Percentiles rank a stretch among this genome's conserved stretches.
Evolutionary conservation across 441 rosid genomes (phyloP).

Genomic region (Populus hybrid): DNA sequence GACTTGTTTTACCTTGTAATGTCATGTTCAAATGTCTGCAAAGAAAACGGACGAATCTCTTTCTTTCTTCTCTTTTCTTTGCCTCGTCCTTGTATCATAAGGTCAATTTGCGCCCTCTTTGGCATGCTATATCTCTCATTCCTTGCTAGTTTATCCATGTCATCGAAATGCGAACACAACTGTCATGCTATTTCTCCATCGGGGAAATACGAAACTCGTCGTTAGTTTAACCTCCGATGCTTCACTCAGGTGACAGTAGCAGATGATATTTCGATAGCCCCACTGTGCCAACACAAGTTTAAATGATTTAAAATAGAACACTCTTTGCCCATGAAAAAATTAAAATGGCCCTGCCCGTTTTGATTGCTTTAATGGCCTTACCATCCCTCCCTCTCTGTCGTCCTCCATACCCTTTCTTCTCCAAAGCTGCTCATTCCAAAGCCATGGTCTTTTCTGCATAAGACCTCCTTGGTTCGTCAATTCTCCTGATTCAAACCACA

Average conservation of each 20-base stretch:
- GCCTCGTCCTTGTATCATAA: neutral
- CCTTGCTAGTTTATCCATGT: neutral
- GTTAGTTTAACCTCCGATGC: neutral
- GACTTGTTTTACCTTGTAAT: neutral
- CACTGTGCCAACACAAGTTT: neutral
- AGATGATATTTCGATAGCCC: too few relatives aligned
- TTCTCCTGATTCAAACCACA: too few relatives aligned
- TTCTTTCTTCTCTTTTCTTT: neutral
- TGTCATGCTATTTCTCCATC: neutral
- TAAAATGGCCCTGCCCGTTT: too few relatives aligned
- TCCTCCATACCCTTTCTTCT: too few relatives aligned
- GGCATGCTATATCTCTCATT: neutral
- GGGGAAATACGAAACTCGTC: too few relatives aligned
- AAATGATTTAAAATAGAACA: neutral
- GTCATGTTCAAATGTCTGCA: neutral
- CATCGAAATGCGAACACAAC: neutral
- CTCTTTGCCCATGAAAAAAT: too few relatives aligned
- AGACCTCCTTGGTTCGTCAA: too few relatives aligned
- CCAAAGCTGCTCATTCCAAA: too few relatives aligned
- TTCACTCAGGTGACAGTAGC: neutral
- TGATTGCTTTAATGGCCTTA: too few relatives aligned
- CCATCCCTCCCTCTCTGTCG: too few relatives aligned
- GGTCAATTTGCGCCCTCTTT: neutral
- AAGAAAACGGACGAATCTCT: neutral
- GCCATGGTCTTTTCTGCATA: too few relatives aligned